Evolutionary conservation across 441 rosid genomes (phyloP).

Genomic region (Cnidoscolus chayamansa): DNA sequence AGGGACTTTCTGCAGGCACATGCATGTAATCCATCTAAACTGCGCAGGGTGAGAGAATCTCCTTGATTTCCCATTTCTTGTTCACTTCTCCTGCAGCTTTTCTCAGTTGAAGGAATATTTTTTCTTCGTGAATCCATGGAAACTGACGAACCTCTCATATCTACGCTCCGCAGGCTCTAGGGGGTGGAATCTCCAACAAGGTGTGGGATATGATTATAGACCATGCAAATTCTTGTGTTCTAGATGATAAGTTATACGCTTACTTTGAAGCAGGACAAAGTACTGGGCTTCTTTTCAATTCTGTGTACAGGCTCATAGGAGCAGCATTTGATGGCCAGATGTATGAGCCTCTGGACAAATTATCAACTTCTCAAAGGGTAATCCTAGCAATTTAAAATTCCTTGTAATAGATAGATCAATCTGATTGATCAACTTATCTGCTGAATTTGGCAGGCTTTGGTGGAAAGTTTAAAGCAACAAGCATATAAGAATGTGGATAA

Average conservation of each 20-base stretch:
- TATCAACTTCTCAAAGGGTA: constrained; percentile 36
- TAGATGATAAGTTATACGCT: constrained; percentile 43
- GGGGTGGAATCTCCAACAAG: constrained; percentile 40
- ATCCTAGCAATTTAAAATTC: not conserved
- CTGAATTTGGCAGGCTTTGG: constrained; percentile 34
- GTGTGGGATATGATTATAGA: constrained; percentile 49
- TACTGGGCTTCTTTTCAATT: constrained; percentile 47
- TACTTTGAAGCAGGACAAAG: constrained; percentile 29
- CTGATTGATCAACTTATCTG: constrained; percentile 6
- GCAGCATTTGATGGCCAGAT: constrained; percentile 39
- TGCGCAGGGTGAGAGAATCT: constrained; percentile 48
- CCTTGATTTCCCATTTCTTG: not conserved
- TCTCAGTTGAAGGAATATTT: not conserved
- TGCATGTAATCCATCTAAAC: constrained; percentile 30
- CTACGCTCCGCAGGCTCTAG: constrained; percentile 39
- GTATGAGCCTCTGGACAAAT: constrained; percentile 30
- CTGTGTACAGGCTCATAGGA: constrained; percentile 43
- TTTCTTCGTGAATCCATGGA: not conserved
- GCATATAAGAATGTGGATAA: constrained; percentile 41
- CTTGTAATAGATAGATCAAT: not conserved
- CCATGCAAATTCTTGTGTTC: constrained; percentile 54
- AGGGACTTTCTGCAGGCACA: constrained; percentile 46
- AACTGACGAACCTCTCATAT: not conserved
- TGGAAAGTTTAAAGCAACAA: constrained; percentile 39
- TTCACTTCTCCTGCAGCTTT: not conserved